These are phyloP conservation scores for Boechera divaricarpa DNA, from an alignment of 345 rosid species.

Conservation along the genomic window DNA sequence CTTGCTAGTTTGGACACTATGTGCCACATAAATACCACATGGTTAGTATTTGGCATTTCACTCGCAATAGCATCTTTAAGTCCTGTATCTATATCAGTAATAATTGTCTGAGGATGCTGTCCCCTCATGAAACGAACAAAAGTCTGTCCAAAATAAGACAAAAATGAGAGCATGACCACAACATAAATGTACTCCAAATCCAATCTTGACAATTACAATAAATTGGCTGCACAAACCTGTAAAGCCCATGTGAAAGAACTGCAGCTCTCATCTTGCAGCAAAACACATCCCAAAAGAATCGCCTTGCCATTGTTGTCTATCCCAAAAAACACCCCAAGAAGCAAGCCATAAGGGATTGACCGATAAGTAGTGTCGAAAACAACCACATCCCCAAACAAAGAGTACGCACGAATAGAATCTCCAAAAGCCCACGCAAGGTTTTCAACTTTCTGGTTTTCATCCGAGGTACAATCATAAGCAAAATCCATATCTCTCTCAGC, in stretches of 20 bases:
- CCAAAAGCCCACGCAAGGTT: conserved; percentile 89
- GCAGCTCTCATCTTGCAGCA: conserved; percentile 81
- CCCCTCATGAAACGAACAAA: conserved; percentile 86
- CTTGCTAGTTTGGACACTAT: conserved; percentile 77
- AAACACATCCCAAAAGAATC: conserved; percentile 74
- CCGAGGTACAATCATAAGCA: conserved; percentile 67
- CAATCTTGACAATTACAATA: conserved; percentile 36
- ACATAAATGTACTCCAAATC: conserved; percentile 17
- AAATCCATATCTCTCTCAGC: conserved; percentile 72
- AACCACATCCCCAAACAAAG: conserved; percentile 76
- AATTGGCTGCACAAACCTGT: conserved; percentile 74
- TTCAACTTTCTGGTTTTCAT: conserved; percentile 73
- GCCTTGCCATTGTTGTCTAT: conserved; percentile 74
- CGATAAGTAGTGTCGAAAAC: conserved; percentile 75
- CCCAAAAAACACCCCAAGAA: conserved; percentile 83
- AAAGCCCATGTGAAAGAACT: conserved; percentile 87
- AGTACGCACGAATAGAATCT: conserved; percentile 62
- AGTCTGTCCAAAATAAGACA: conserved; percentile 70
- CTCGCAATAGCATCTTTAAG: conserved; percentile 79
- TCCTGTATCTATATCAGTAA: conserved; percentile 83
- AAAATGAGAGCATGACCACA: conserved; percentile 41
- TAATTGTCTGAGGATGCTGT: conserved; percentile 74
- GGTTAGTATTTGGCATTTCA: conserved; percentile 81
- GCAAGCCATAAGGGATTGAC: conserved; percentile 82
- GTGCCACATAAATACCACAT: conserved; percentile 70